A percentile compares a stretch with the other conserved stretches of the same genome.
Evolutionary conservation across 2,329 filamentous ascomycete genomes (phyloP).

Genomic region (Leptographium lundbergii): DNA sequence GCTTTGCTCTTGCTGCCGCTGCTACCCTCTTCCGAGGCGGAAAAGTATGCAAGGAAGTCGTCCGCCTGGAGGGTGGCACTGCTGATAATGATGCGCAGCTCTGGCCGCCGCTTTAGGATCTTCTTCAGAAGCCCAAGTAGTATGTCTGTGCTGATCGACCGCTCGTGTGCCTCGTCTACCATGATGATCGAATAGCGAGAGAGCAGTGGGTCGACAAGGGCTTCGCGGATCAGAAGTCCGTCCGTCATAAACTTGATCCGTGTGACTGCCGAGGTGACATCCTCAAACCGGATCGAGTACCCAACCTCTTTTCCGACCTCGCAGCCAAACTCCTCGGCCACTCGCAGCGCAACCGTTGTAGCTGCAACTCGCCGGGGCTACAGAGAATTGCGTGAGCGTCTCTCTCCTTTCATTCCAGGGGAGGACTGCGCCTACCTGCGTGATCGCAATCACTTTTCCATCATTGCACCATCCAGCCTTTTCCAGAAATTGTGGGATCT

Average conservation of each 20-base stretch:
- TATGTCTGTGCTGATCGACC: slow-evolving; percentile 85
- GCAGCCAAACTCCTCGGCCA: slow-evolving; percentile 80
- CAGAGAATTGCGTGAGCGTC: background rate
- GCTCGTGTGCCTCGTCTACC: slow-evolving; percentile 94
- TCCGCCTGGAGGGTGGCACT: slow-evolving; percentile 90
- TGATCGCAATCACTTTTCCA: slow-evolving; percentile 75
- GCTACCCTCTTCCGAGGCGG: slow-evolving; percentile 19
- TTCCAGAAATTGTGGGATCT: slow-evolving; percentile 84
- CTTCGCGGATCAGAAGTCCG: slow-evolving; percentile 80
- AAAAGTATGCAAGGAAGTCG: slow-evolving; percentile 71
- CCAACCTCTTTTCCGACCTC: slow-evolving; percentile 83
- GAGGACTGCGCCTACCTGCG: slow-evolving; percentile 39
- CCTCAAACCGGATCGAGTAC: slow-evolving; percentile 87
- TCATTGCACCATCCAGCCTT: slow-evolving; percentile 78
- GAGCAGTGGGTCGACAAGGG: slow-evolving; percentile 80
- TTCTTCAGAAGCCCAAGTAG: slow-evolving; percentile 85
- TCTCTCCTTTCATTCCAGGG: too few species aligned
- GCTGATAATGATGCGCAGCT: slow-evolving; percentile 79
- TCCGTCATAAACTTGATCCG: slow-evolving; percentile 94
- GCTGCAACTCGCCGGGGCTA: slow-evolving; percentile 83
- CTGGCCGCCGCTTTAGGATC: slow-evolving; percentile 64
- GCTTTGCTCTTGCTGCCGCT: background rate
- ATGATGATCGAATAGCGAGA: slow-evolving; percentile 92
- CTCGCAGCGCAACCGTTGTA: slow-evolving; percentile 75
- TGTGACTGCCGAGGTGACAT: slow-evolving; percentile 74